phyloP scores from a whole-genome alignment of 2,329 filamentous ascomycete species.

The Rhexocercosporidium sp. region DNA sequence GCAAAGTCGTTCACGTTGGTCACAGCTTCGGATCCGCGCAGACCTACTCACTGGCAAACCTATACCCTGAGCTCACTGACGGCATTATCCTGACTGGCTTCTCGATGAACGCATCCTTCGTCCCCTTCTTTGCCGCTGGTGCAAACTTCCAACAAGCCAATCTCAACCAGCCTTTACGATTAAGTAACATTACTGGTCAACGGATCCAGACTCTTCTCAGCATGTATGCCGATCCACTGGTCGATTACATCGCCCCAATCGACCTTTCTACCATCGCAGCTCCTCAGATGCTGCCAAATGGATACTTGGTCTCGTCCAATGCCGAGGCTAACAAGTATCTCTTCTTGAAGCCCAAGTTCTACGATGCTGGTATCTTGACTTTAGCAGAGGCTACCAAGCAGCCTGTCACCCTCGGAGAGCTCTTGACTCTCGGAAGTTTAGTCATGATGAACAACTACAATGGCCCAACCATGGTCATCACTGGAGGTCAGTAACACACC shows the following conservation, averaged over 20 bases:
- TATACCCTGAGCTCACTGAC: constrained; percentile 59
- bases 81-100: constrained; percentile 67
- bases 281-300: constrained; percentile 48
- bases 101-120: constrained; percentile 53
- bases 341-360: constrained; percentile 58
- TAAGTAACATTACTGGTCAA: constrained; percentile 41
- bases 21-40: constrained; percentile 68
- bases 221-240: constrained; percentile 22
- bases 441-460: constrained; percentile 48
- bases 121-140: constrained; percentile 50
- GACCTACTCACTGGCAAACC: constrained; percentile 58
- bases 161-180: constrained; percentile 39
- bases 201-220: constrained; percentile 29
- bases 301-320: constrained; percentile 58
- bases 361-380: constrained; percentile 58
- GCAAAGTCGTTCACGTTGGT: constrained; percentile 62
- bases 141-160: constrained; percentile 54
- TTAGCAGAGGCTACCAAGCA: constrained; percentile 54
- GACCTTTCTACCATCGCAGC: constrained; percentile 31
- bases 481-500: constrained; percentile 50
- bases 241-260: constrained; percentile 22
- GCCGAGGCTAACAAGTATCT: constrained; percentile 56
- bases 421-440: constrained; percentile 57
- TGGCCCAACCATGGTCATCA: constrained; percentile 64
- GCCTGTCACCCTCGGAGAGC: constrained; percentile 62